A percentile compares a stretch with the other conserved stretches of the same genome.
Evolutionary conservation across 176 grass and related monocot genomes (phyloP).

Genomic region (Carex scoparia): DNA sequence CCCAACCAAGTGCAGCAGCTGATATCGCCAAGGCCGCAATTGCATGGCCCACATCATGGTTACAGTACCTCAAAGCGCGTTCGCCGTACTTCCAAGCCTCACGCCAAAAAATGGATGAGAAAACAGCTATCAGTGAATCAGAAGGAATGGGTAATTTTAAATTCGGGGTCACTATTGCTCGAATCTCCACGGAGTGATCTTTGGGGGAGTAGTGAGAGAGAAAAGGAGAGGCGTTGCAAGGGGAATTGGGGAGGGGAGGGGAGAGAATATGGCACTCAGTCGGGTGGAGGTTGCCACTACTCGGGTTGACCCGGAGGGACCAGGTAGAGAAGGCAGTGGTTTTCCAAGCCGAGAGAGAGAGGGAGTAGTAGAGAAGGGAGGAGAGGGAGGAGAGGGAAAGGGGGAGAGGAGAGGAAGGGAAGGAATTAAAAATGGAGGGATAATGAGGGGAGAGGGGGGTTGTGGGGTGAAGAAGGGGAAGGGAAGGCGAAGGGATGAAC

Average conservation of each 20-base stretch:
- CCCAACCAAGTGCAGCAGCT: conserved; percentile 65
- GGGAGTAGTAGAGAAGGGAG: conserved; percentile 71
- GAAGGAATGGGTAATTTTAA: conserved; percentile 20
- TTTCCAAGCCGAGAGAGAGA: conserved; percentile 93
- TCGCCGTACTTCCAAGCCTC: conserved; percentile 96
- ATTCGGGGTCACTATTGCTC: background rate
- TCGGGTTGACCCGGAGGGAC: conserved; percentile 92
- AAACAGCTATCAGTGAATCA: conserved; percentile 33
- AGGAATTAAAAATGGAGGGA: conserved; percentile 22
- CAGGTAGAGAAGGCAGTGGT: conserved; percentile 61
- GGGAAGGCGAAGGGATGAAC: conserved; percentile 34
- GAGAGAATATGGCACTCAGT: conserved; percentile 70
- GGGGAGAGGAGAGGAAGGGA: conserved; percentile 19
- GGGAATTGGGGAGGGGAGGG: conserved; percentile 25
- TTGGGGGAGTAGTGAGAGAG: conserved; percentile 68
- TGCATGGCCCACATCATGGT: conserved; percentile 87
- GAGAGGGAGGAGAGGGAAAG: conserved; percentile 54
- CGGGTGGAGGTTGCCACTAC: conserved; percentile 93
- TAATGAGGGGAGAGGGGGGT: conserved; percentile 30
- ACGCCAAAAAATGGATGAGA: conserved; percentile 82
- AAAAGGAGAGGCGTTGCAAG: conserved; percentile 21
- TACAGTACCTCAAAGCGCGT: conserved; percentile 83
- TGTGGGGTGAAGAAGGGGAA: conserved; percentile 32
- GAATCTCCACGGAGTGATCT: conserved; percentile 70
- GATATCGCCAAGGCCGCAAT: conserved; percentile 50